Base-by-base conservation (phyloP, 768 basidiomycete genomes). In the Cystobasidium ongulense region DNA sequence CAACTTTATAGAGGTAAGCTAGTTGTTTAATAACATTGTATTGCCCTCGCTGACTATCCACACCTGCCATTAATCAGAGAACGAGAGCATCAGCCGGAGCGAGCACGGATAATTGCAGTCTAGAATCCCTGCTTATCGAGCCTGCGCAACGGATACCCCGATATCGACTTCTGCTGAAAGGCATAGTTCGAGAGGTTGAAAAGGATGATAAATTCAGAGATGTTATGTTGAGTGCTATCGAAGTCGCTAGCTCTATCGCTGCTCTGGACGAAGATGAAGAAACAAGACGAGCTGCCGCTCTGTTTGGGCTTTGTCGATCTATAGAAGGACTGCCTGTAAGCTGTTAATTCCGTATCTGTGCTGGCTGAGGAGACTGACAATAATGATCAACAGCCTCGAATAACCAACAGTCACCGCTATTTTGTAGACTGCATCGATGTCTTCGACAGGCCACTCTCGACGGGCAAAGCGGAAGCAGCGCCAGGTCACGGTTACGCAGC, bases 101-200 rank as follows among this genome's bases (percentile, higher is more conserved):
- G 3, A 36, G 68, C 7, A 52, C 85, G 35, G 92, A 91, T 53
- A 84, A 97, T 68, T 86, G 93, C 79, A 27, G 66, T 50, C 31
- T 76, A 73, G 70, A 73, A 46, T 64, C 61, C 73, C 17, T 70
- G 33, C 85, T 97, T 25, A 95, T 95, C 88, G 94, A 98, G 77
- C 94, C 94, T 18, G 91, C 96, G 4, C 94, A 98, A 79, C 88
- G 94, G 38, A 92, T 98, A 78, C 94, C 94, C 1, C 85, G 94
- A 76, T 97, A 97, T 81, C 96, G 92, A 1, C 84, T 98, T 27
- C 84, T 98, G 75, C 94, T 95, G 82, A 88, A 90, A 74, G 80
- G 83, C 82, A 98, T 98, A 89, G 83, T 94, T 79, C 92, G 93
- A 81, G 86, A 90, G 78, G 90, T 97, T 89, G 85, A 86, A 17